Conservation (phyloP, 1,139 yeast genomes). For the Yamadazyma dendronema region DNA sequence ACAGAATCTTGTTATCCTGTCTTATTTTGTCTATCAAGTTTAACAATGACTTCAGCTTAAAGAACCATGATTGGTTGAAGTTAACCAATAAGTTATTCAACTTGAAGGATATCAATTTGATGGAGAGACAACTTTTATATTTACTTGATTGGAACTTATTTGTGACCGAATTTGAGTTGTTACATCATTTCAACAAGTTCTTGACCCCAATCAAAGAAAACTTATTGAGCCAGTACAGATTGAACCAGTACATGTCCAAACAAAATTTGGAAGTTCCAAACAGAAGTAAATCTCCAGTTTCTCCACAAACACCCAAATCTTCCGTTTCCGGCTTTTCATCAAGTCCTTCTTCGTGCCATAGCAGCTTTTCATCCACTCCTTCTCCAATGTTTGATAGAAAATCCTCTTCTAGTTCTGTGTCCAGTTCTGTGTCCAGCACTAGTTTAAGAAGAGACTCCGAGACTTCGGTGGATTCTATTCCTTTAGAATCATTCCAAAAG, state of each 20-base stretch:
- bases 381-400: constrained; percentile 2
- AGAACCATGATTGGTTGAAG: constrained; percentile 74
- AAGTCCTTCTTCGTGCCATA: constrained; percentile 6
- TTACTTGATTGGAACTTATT: constrained; percentile 70
- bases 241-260: constrained; percentile 32
- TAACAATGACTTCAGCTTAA: constrained; percentile 76
- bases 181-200: constrained; percentile 46
- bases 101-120: constrained; percentile 67
- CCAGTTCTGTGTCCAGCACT: neutral
- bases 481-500: constrained; percentile 2
- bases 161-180: constrained; percentile 54
- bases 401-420: constrained; percentile 2
- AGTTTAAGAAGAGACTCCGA: constrained; percentile 32
- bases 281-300: neutral
- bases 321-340: neutral
- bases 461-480: constrained; percentile 5
- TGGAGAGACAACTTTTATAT: constrained; percentile 74
- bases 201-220: constrained; percentile 64
- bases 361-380: constrained; percentile 5
- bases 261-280: constrained; percentile 12
- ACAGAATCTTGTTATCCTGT: constrained; percentile 72
- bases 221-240: constrained; percentile 41
- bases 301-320: neutral
- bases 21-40: constrained; percentile 69
- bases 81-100: constrained; percentile 72